Percentiles rank a stretch among this genome's conserved stretches.
These are phyloP conservation scores for Odontarrhena argentea DNA, from an alignment of 345 rosid species.

Conservation along the genomic window DNA sequence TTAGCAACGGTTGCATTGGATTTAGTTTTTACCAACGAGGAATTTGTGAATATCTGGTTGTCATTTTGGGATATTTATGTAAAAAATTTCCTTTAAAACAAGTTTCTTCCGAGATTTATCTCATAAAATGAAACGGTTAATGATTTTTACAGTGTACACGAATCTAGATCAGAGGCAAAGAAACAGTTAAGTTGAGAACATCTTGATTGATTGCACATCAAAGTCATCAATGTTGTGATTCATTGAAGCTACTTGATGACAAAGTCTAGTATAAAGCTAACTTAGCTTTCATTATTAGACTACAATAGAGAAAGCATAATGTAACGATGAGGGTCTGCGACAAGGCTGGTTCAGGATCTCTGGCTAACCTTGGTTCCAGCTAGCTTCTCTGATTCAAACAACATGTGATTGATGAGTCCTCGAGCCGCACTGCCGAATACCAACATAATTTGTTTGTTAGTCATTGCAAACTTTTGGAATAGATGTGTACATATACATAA, in stretches of 20 bases:
- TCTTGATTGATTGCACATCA: conserved; percentile 19
- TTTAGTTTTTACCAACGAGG: too few species aligned
- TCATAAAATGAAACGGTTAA: background rate
- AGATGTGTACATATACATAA: conserved; percentile 1
- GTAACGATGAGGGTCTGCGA: conserved; percentile 9
- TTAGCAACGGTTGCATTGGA: too few species aligned
- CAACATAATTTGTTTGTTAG: conserved; percentile 2
- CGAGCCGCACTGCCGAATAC: conserved; percentile 81
- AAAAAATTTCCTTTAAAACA: background rate
- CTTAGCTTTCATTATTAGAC: conserved; percentile 19
- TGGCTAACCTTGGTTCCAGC: conserved; percentile 78
- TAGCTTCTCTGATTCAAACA: conserved; percentile 75
- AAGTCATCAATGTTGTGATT: conserved; percentile 16
- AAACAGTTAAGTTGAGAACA: conserved; percentile 16
- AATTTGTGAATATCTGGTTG: too few species aligned
- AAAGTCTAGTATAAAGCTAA: conserved; percentile 17
- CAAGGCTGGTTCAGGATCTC: conserved; percentile 39
- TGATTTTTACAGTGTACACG: background rate
- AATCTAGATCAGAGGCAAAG: conserved; percentile 3
- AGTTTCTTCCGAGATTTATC: background rate
- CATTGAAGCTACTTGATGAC: conserved; percentile 12
- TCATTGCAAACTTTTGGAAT: conserved; percentile 17
- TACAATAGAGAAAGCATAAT: conserved; percentile 24
- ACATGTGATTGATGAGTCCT: conserved; percentile 91
- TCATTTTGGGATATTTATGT: background rate